Evolutionary conservation across 1,284 basidiomycete genomes (phyloP), one percentile per base, ranked within the genome.

Genomic region (Blastosporella zonata): DNA sequence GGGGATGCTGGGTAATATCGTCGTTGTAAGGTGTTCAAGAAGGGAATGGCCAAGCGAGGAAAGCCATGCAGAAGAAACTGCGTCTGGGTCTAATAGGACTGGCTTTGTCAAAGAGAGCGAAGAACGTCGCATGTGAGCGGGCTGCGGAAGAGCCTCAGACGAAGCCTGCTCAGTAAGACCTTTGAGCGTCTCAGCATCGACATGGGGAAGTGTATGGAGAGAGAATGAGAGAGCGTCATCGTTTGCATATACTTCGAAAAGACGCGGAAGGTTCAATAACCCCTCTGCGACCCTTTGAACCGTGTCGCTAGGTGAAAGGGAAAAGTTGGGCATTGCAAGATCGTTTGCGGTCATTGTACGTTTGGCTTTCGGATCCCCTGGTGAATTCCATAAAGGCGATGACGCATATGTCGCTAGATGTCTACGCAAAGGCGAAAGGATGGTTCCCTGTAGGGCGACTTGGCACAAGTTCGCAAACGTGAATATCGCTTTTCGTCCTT

Each of bases 181-280:
- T 43, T 74, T 74, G n/a, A 86, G 67, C 13, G 81, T 69, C 42
- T 83, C 79, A 2, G 67, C 59, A 54, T 84, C 80, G 47, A 93
- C 59, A 52, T 71, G 63, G 0, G 93, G 90, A 2, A 96, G 72
- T 0, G 90, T 92, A 53, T 86, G 80, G 43, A 94, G 72, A n/a
- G 88, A 91, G 67, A 93, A 96, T 1, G 84, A 82, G n/a, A 97
- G 76, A 8, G 90, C 90, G 55, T 91, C 89, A 64, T 97, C 94
- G 46, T 90, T 87, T 3, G 90, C 92, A 62, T 97, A 95, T 13
- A 94, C 88, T 65, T 98, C 95, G 63, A 99, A 96, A 17, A 98
- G 72, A 42, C 95, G 74, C 1, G 96, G 93, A 4, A 99, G 79
- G 67, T 97, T 97, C 33, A 98, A 76, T 40, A 99, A 70, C 4